Conservation (phyloP, 1,139 yeast genomes). For the Trichomonascaceae sp. region DNA sequence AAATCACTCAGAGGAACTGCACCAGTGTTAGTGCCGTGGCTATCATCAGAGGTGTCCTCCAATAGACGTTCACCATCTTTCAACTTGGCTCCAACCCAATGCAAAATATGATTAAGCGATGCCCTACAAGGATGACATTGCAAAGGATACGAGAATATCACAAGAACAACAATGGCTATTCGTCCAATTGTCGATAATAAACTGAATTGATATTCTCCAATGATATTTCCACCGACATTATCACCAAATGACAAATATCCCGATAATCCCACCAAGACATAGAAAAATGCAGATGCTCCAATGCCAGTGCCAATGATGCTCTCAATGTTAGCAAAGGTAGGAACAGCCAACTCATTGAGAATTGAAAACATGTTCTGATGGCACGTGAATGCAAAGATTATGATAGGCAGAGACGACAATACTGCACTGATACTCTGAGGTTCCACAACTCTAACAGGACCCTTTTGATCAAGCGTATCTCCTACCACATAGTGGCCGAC, state of each 20-base stretch:
- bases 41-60: constrained; percentile 1
- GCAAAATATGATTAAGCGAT: constrained; percentile 68
- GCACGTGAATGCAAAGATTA: constrained; percentile 92
- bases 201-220: constrained; percentile 50
- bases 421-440: constrained; percentile 59
- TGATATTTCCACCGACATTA: constrained; percentile 71
- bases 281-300: constrained; percentile 51
- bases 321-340: constrained; percentile 45
- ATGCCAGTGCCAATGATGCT: constrained; percentile 54
- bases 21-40: constrained; percentile 12
- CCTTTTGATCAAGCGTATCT: constrained; percentile 44
- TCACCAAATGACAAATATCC: constrained; percentile 89
- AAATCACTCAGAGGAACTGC: constrained; percentile 43
- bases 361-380: constrained; percentile 90
- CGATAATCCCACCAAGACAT: constrained; percentile 63
- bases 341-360: constrained; percentile 68
- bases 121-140: constrained; percentile 91
- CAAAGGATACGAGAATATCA: constrained; percentile 80
- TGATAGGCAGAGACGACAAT: constrained; percentile 78
- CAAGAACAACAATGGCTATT: constrained; percentile 71
- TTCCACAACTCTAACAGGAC: constrained; percentile 46
- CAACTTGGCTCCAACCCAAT: constrained; percentile 37
- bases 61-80: constrained; percentile 13
- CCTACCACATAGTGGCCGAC: constrained; percentile 50
- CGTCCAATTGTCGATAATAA: constrained; percentile 60